A percentile compares a stretch with the other conserved stretches of the same genome.
phyloP scores from a whole-genome alignment of 805 yeast species.

The Teunomyces gatunensis region DNA sequence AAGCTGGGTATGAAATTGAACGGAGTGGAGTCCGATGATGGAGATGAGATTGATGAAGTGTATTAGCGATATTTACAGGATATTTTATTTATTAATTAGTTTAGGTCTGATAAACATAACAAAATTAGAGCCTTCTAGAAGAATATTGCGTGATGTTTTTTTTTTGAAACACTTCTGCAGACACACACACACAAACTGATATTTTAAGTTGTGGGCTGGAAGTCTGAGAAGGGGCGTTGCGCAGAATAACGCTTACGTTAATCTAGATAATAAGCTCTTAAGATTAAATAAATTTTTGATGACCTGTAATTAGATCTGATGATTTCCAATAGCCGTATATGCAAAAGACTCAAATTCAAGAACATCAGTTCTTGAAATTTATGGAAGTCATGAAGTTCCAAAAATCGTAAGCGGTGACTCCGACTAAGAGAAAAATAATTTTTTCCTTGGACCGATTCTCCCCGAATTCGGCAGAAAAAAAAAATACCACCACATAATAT shows the following conservation, averaged over 20 bases:
- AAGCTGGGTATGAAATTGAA: slow-evolving; percentile 31
- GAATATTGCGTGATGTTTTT: slow-evolving; percentile 2
- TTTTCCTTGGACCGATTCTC: background rate
- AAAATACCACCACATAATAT: background rate
- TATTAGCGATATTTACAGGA: background rate
- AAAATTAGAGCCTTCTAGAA: slow-evolving; percentile 1
- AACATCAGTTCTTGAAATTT: background rate
- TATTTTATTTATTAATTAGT: slow-evolving; percentile 2
- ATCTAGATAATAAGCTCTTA: background rate
- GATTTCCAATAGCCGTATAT: background rate
- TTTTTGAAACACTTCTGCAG: background rate
- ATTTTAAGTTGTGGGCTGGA: background rate
- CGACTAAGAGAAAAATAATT: background rate
- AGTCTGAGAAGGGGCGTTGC: background rate
- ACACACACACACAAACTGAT: background rate
- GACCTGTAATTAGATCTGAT: background rate
- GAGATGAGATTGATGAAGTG: slow-evolving; percentile 1
- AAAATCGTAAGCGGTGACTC: background rate
- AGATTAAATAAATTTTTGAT: background rate
- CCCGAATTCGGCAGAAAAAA: background rate
- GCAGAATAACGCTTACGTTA: background rate
- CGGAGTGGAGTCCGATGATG: slow-evolving; percentile 17
- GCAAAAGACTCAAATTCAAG: background rate
- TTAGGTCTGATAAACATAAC: background rate
- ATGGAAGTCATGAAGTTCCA: background rate